Evolutionary conservation across 2,329 filamentous ascomycete genomes (phyloP).

Genomic region (Coniochaeta prunicola): DNA sequence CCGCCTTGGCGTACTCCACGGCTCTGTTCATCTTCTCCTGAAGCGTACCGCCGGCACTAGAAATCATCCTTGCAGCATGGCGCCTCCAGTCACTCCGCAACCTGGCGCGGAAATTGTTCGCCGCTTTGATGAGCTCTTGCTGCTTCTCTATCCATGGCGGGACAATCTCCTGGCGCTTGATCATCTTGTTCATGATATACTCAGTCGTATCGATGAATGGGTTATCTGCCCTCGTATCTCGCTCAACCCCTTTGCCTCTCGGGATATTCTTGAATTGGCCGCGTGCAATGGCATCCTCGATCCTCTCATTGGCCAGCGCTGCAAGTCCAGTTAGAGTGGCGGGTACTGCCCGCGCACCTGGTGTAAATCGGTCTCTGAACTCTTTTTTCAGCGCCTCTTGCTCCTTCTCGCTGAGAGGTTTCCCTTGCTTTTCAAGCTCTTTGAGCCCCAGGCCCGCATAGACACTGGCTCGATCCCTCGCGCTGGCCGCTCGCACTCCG

Average conservation of each 20-base stretch:
- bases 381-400: conserved; percentile 63
- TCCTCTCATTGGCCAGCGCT: conserved; percentile 77
- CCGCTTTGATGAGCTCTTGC: conserved; percentile 70
- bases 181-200: conserved; percentile 95
- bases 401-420: conserved; percentile 58
- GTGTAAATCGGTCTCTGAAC: conserved; percentile 73
- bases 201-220: conserved; percentile 75
- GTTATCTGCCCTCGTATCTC: conserved; percentile 75
- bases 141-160: conserved; percentile 99
- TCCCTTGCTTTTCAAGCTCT: conserved; percentile 34
- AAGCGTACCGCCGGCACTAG: conserved; percentile 68
- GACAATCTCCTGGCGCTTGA: conserved; percentile 89
- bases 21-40: conserved; percentile 67
- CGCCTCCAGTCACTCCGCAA: conserved; percentile 77
- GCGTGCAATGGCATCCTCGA: conserved; percentile 87
- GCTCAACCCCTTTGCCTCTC: conserved; percentile 69
- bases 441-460: conserved; percentile 44
- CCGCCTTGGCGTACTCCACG: conserved; percentile 67
- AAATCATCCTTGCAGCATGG: conserved; percentile 72
- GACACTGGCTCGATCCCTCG: conserved; percentile 48
- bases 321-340: conserved; percentile 71
- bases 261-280: conserved; percentile 80
- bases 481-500: conserved; percentile 42
- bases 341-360: conserved; percentile 65
- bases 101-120: conserved; percentile 63